Percentiles rank a stretch among this genome's conserved stretches.
phyloP scores from a whole-genome alignment of 23 red algal genomes.

The Gracilaria caudata region DNA sequence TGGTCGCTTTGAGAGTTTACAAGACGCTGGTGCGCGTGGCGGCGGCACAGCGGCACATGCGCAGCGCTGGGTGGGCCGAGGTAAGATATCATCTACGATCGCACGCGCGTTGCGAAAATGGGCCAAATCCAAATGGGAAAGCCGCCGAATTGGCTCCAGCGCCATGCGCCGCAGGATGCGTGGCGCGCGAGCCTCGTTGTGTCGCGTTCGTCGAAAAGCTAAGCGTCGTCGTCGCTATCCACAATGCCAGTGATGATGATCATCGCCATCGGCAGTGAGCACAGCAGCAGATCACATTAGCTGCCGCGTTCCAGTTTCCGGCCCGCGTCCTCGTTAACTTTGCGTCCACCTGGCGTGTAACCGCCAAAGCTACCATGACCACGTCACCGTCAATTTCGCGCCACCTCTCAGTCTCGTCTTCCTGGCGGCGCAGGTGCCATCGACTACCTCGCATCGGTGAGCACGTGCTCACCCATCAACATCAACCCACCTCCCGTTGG shows the following conservation, averaged over 20 bases:
- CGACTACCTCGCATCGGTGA: too few species aligned
- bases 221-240: neutral
- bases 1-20: too few species aligned
- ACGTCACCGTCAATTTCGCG: neutral
- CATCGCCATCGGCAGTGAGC: too few species aligned
- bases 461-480: too few species aligned
- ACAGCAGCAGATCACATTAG: too few species aligned
- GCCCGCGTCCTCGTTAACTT: too few species aligned
- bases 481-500: too few species aligned
- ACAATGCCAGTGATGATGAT: neutral
- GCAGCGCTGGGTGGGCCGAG: too few species aligned
- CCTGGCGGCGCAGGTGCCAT: too few species aligned
- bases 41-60: neutral
- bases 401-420: too few species aligned
- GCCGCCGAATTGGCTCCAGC: neutral
- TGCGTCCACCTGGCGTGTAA: neutral
- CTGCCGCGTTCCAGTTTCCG: too few species aligned
- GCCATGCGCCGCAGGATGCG: neutral
- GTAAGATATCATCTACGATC: neutral
- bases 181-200: neutral
- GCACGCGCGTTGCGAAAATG: neutral
- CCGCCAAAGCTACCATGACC: neutral
- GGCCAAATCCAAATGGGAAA: neutral
- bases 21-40: too few species aligned
- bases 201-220: constrained; percentile 14